Evolutionary conservation across 495 filamentous ascomycete species (phyloP), one percentile per base, ranked within the genome.

Genomic region (Letharia lupina): DNA sequence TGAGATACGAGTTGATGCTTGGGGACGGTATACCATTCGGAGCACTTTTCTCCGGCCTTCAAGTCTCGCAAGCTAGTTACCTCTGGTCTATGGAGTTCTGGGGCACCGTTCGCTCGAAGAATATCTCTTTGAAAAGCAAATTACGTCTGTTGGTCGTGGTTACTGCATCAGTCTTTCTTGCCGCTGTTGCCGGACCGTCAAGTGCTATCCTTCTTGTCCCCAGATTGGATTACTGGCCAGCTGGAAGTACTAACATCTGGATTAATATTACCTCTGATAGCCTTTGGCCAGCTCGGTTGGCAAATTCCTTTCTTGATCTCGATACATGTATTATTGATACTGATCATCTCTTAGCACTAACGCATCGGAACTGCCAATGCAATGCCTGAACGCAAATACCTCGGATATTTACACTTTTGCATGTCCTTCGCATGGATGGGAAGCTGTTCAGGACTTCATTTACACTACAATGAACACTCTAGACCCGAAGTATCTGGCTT

Each of bases 41-140:
- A 20, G 54, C 64, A 16, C 52, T 74, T 11, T 63, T 72, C 28
- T 70, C 71, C 3, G 71, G 71, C 45, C 60, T 73, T 41, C 68
- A 72, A 48, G 64, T 70, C 37, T 42, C 45, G 4, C 60, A 71
- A 57, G 44, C 71, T 47, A 65, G 59, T 39, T 73, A 73, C 62
- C 68, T 74, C 39, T 74, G 71, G 71, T 74, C 71, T 18, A 67
- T 70, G 52, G 70, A 74, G 56, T 65, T 73, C 39, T 70, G 70
- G 68, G 70, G 60, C 11, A 61, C 62, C 7, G 37, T 66, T 16
- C 41, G 42, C 5, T 65, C 67, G 1, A 39, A 23, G 18, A 31
- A 5, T 10, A 3, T 68, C 6, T 4, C 31, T n/a, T 10, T 42
- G 4, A 33, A 40, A 41, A 48, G 47, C 15, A 67, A 59, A 42